Conservation (phyloP, 2,329 filamentous ascomycete genomes). For the Aschersonia sp. region DNA sequence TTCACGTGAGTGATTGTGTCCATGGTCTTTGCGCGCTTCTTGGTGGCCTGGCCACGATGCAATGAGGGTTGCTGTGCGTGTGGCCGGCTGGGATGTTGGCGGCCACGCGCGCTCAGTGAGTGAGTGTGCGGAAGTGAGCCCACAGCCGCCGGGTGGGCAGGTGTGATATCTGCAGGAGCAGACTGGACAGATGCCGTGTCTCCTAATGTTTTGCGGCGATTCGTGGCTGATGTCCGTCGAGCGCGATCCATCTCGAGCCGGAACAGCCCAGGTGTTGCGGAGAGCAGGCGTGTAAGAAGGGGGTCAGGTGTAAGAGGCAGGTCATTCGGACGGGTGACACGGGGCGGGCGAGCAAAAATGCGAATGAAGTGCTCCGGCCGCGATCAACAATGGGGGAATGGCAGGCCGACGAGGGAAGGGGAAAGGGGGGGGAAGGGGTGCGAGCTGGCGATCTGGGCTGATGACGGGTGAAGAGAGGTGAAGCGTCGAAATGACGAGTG, state of each 20-base stretch:
- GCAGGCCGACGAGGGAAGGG: too few relatives aligned
- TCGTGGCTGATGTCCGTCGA: constrained; percentile 17
- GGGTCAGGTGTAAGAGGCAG: constrained; percentile 8
- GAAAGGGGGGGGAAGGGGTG: too few relatives aligned
- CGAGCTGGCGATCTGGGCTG: too few relatives aligned
- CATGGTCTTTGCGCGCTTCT: constrained; percentile 29
- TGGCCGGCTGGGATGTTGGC: constrained; percentile 11
- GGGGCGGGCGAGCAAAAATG: not conserved
- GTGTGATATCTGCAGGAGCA: constrained; percentile 14
- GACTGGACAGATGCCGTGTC: constrained; percentile 20
- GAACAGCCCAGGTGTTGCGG: constrained; percentile 11
- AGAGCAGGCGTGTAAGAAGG: constrained; percentile 6
- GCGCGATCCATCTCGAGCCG: constrained; percentile 22
- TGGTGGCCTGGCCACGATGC: constrained; percentile 15
- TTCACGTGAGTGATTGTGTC: constrained; percentile 20
- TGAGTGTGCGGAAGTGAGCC: constrained; percentile 12
- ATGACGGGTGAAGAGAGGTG: too few relatives aligned
- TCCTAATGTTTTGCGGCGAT: constrained; percentile 17
- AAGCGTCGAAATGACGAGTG: too few relatives aligned
- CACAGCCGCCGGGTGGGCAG: constrained; percentile 11
- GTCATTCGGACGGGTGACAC: not conserved
- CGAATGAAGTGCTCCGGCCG: not conserved
- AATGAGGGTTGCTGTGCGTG: constrained; percentile 3
- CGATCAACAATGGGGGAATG: not conserved
- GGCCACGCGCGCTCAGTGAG: constrained; percentile 16